Percentiles rank a stretch among this genome's conserved stretches.
These are phyloP conservation scores for Planoprotostelium fungivorum DNA, from an alignment of 78 protist species.

Conservation along the genomic window DNA sequence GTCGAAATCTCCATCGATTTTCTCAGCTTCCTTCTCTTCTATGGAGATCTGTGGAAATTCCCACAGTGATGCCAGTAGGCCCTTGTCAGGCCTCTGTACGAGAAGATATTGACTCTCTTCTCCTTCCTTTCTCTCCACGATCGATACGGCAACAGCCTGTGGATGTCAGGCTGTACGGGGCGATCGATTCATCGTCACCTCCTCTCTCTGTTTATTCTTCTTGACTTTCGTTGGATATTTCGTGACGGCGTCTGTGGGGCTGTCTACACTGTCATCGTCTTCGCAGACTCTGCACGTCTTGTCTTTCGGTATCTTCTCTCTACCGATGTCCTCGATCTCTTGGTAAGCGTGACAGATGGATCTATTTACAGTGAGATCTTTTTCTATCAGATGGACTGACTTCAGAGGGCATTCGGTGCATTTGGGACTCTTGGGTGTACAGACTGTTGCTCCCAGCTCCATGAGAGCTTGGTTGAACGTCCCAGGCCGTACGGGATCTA, in stretches of 20 bases:
- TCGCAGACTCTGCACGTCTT: constrained; percentile 24
- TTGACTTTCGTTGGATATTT: constrained; percentile 37
- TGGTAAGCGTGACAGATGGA: not conserved
- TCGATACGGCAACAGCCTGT: constrained; percentile 19
- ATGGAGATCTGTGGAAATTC: constrained; percentile 22
- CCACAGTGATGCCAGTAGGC: constrained; percentile 45
- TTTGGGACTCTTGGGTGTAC: constrained; percentile 53
- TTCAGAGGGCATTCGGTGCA: constrained; percentile 66
- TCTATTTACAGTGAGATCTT: not conserved
- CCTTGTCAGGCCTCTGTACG: constrained; percentile 44
- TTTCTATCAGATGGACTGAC: not conserved
- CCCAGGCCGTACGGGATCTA: constrained; percentile 47
- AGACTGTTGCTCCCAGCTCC: constrained; percentile 86
- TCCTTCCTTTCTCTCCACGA: constrained; percentile 1
- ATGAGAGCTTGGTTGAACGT: constrained; percentile 78
- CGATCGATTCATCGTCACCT: not conserved
- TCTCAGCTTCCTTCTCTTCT: constrained; percentile 5
- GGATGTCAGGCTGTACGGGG: not conserved
- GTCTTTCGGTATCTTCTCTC: not conserved
- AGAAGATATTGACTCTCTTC: constrained; percentile 10
- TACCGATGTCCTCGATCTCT: not conserved
- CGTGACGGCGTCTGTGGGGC: constrained; percentile 21
- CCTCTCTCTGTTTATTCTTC: constrained; percentile 35
- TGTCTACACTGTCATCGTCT: constrained; percentile 12
- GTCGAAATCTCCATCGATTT: not conserved